phyloP scores from a whole-genome alignment of 331 rosid species.

The Malus hybrid region DNA sequence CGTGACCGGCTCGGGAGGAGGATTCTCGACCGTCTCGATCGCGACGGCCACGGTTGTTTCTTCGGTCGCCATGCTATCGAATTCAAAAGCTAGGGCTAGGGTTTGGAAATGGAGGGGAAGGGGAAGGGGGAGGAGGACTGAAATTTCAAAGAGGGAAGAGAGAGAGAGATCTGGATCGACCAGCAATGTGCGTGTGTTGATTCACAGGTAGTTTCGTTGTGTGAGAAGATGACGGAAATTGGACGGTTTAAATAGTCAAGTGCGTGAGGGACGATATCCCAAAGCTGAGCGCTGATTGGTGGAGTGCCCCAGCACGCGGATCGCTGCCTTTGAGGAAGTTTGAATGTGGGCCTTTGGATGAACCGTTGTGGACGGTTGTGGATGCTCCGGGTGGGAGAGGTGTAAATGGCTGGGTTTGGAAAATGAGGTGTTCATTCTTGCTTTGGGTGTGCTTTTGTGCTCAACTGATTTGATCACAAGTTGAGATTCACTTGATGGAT shows the following conservation, averaged over 20 bases:
- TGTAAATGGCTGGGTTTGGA: conserved; percentile 6
- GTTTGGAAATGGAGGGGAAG: neutral
- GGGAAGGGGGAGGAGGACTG: neutral
- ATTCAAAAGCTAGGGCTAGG: conserved; percentile 3
- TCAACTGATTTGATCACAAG: conserved; percentile 28
- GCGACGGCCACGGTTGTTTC: conserved; percentile 15
- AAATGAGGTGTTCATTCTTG: neutral
- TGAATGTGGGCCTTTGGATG: conserved; percentile 67
- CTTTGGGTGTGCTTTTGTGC: conserved; percentile 67
- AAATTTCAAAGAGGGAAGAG: neutral
- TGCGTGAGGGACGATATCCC: conserved; percentile 24
- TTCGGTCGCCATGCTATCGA: conserved; percentile 50
- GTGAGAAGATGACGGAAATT: conserved; percentile 38
- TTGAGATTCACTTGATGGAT: neutral
- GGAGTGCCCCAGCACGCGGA: conserved; percentile 39
- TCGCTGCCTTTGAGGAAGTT: conserved; percentile 27
- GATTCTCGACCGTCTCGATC: conserved; percentile 23
- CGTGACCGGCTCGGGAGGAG: conserved; percentile 17
- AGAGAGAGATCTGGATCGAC: neutral
- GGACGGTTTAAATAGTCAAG: conserved; percentile 55
- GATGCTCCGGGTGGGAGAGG: conserved; percentile 7
- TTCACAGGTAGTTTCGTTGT: conserved; percentile 33
- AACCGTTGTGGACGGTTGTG: conserved; percentile 37
- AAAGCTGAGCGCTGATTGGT: conserved; percentile 52
- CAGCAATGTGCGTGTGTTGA: neutral